A percentile compares a stretch with the other conserved stretches of the same genome.
These are phyloP conservation scores for Pythium oligandrum DNA, from an alignment of 352 stramenopile species.

Conservation along the genomic window DNA sequence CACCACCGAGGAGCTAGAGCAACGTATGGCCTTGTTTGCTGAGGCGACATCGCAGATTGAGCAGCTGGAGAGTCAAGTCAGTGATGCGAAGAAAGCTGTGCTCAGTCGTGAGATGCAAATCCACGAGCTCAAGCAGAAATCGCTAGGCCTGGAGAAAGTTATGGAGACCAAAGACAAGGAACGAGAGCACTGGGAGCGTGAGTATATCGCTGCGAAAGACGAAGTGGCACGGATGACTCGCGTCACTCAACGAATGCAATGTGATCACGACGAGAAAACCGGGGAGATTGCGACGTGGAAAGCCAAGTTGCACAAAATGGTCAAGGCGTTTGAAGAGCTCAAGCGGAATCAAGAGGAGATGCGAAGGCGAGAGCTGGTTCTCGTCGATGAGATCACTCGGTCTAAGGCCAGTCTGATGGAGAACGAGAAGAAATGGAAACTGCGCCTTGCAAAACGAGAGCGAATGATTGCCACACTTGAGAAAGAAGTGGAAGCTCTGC, in stretches of 20 bases:
- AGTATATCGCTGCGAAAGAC: conserved; percentile 33
- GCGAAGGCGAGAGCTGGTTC: no score
- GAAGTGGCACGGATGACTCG: conserved; percentile 14
- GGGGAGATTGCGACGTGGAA: conserved; percentile 36
- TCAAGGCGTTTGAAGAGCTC: conserved; percentile 26
- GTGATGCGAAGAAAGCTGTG: conserved; percentile 42
- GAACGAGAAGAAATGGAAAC: conserved; percentile 22
- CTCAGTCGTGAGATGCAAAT: conserved; percentile 60
- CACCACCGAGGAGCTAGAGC: conserved; percentile 49
- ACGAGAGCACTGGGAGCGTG: conserved; percentile 44
- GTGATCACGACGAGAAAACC: conserved; percentile 10
- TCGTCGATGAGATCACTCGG: conserved; percentile 4
- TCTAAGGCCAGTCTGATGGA: conserved; percentile 17
- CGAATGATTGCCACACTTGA: background rate
- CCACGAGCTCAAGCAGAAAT: conserved; percentile 39
- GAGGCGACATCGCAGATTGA: conserved; percentile 41
- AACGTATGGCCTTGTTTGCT: conserved; percentile 46
- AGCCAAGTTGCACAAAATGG: conserved; percentile 29
- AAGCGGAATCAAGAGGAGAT: conserved; percentile 24
- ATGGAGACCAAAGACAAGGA: conserved; percentile 35
- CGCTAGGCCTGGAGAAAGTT: conserved; percentile 20
- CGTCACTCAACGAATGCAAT: conserved; percentile 9
- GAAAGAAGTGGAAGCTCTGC: conserved; percentile 11
- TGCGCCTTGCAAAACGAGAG: background rate
- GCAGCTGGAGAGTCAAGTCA: conserved; percentile 29